These are phyloP conservation scores for Euphorbia celastroides DNA, from an alignment of 441 rosid genomes.

Conservation along the genomic window DNA sequence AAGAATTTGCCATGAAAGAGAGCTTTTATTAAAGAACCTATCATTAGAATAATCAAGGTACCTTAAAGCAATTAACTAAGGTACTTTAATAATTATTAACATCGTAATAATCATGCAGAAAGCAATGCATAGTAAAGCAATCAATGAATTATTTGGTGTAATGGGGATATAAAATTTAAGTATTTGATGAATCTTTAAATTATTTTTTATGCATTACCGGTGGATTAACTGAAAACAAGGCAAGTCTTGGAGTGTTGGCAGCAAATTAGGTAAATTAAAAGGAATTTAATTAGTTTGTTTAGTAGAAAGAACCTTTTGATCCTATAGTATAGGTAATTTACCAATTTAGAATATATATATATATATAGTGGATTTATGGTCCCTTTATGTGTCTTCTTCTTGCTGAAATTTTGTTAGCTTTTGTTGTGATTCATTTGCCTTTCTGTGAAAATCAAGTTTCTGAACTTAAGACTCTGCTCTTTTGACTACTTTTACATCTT, in stretches of 20 bases:
- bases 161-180: conserved; percentile 19
- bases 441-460: conserved; percentile 56
- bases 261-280: conserved; percentile 20
- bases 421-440: conserved; percentile 78
- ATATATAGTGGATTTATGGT: too few relatives aligned
- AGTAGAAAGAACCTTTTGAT: too few relatives aligned
- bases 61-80: not conserved
- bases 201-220: too few relatives aligned
- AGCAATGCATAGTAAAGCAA: not conserved
- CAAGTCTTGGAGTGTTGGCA: too few relatives aligned
- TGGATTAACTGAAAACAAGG: too few relatives aligned
- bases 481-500: conserved; percentile 26
- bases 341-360: too few relatives aligned
- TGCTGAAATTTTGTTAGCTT: conserved; percentile 30
- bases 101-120: not conserved
- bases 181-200: too few relatives aligned
- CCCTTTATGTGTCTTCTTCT: conserved; percentile 36
- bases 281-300: conserved; percentile 19
- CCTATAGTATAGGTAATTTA: too few relatives aligned
- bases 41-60: not conserved
- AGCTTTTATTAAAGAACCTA: not conserved
- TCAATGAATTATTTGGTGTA: not conserved
- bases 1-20: not conserved
- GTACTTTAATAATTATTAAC: not conserved
- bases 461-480: conserved; percentile 26